These are phyloP conservation scores for Scenedesmus sp. DNA, from an alignment of 163 green algal genomes.

Conservation along the genomic window DNA sequence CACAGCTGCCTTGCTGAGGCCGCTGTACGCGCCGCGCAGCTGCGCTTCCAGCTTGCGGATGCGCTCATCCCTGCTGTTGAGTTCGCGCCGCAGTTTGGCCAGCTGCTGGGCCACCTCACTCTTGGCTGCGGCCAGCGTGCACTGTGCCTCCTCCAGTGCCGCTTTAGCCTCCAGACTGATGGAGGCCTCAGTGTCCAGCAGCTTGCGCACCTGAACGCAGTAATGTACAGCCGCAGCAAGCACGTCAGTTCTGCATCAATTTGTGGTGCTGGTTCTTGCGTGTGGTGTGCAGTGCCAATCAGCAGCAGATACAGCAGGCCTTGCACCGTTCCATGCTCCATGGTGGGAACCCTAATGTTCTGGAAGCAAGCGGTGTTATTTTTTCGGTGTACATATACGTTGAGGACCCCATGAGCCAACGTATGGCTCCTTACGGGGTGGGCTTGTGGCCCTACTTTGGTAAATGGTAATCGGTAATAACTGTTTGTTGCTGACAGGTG, in stretches of 20 bases:
- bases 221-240: neutral
- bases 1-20: slow-evolving; percentile 37
- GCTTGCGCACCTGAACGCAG: slow-evolving; percentile 50
- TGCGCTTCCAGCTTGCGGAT: slow-evolving; percentile 72
- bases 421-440: no score
- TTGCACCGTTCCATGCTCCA: no score
- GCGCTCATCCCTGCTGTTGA: slow-evolving; percentile 65
- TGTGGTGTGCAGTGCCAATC: no score
- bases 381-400: no score
- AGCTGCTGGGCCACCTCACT: slow-evolving; percentile 29
- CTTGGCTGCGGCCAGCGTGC: slow-evolving; percentile 50
- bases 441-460: no score
- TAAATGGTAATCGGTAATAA: no score
- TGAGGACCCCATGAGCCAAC: no score
- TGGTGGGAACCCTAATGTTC: no score
- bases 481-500: no score
- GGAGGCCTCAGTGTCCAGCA: slow-evolving; percentile 66
- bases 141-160: slow-evolving; percentile 68
- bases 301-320: no score
- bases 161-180: slow-evolving; percentile 72
- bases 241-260: neutral
- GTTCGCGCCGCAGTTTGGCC: slow-evolving; percentile 57
- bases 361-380: no score
- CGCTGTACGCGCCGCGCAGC: slow-evolving; percentile 41
- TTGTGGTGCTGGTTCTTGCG: no score